Evolutionary conservation across 345 rosid genomes (phyloP), one percentile per base, ranked within the genome.

Genomic region (Nephelium lappaceum): DNA sequence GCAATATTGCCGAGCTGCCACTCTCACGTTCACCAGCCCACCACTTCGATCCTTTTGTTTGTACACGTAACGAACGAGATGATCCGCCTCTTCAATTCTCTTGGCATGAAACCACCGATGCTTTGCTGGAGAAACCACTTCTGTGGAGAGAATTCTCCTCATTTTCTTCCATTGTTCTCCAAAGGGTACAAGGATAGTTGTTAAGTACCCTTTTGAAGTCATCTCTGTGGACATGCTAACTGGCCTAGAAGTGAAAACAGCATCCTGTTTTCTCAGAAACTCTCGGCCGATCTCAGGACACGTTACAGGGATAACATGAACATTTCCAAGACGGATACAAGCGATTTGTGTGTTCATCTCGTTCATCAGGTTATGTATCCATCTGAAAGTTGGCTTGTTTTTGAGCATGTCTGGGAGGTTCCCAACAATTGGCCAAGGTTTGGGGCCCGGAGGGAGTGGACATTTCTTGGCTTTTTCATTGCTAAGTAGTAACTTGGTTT

Each of bases 121-220:
- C 43, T 83, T 84, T 19, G 85, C 80, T 0, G 87, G 86, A 39
- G 84, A 87, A 68, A 82, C 38, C 10, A 87, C 76, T 38, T 84
- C 84, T 5, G 85, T 63, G 16, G 82, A 73, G 39, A 89, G 53
- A 6, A 89, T 78, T 77, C 69, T 84, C 80, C 73, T 89, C 90
- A 84, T 87, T 67, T 87, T 89, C 81, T 85, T 85, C 87, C 87
- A 89, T 4, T 87, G 89, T 3, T 85, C 87, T 5, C 84, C 85
- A 25, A 74, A 51, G 0, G 90, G 92, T 60, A 21, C 5, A 1
- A 5, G 3, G 9, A 43, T 66, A 0, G 86, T 77, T 0, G 89
- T 71, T n/a, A 75, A 69, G 83, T 77, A 81, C 0, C 87, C 85
- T 27, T 79, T 65, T 24, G 79, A 45, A 47, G 77, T 62, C 21